These are phyloP conservation scores for Candida xyloterini DNA, from an alignment of 805 yeast genomes.

Conservation along the genomic window DNA sequence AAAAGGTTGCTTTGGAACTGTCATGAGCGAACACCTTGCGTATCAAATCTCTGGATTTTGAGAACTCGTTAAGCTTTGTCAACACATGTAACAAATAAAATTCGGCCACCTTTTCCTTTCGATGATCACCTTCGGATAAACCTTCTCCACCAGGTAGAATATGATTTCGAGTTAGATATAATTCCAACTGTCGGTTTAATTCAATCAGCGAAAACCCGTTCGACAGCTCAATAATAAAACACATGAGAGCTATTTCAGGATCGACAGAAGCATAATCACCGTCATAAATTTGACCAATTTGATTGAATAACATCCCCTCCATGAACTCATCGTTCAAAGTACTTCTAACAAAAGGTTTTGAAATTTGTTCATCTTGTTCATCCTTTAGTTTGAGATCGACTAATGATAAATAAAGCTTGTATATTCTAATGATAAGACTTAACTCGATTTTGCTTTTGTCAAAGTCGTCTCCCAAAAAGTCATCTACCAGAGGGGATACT, in stretches of 20 bases:
- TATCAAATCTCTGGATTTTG: slow-evolving; percentile 20
- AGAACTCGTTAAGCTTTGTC: slow-evolving; percentile 18
- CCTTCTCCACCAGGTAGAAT: slow-evolving; percentile 23
- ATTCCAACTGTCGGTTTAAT: slow-evolving; percentile 26
- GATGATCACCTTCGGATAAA: slow-evolving; percentile 2
- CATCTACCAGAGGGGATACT: slow-evolving; percentile 21
- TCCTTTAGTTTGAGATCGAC: slow-evolving; percentile 30
- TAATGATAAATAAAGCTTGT: slow-evolving; percentile 29
- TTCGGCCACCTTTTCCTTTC: slow-evolving; percentile 21
- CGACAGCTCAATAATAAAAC: slow-evolving; percentile 31
- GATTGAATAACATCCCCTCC: slow-evolving; percentile 24
- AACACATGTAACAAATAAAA: slow-evolving; percentile 28
- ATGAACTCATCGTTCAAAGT: slow-evolving; percentile 16
- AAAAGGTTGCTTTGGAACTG: slow-evolving; percentile 14
- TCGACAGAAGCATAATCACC: slow-evolving; percentile 17
- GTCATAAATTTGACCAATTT: slow-evolving; percentile 16
- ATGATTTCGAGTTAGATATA: slow-evolving; percentile 15
- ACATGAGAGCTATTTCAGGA: slow-evolving; percentile 29
- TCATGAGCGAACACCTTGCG: slow-evolving; percentile 18
- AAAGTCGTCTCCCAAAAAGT: slow-evolving; percentile 6
- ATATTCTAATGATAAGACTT: slow-evolving; percentile 20
- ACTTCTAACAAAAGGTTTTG: not conserved
- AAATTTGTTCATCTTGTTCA: not conserved
- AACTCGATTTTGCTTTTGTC: slow-evolving; percentile 7
- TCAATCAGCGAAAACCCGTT: slow-evolving; percentile 23